Conservation (phyloP, 2,329 filamentous ascomycete species). For the Trichoderma lentiforme region DNA sequence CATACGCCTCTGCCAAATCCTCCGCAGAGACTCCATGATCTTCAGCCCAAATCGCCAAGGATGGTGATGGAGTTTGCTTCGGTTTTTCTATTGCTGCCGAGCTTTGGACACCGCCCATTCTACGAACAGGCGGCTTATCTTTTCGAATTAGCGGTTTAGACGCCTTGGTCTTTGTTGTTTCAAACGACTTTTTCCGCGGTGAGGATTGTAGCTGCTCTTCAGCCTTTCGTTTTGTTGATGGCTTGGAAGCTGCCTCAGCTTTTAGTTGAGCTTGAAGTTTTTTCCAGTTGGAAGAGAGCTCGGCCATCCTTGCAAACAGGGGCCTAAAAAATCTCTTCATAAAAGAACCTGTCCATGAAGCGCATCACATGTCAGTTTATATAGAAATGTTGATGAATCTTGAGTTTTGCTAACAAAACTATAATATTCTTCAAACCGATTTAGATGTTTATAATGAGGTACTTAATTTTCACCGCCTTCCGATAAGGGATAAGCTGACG, state of each 20-base stretch:
- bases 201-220: slow-evolving; percentile 28
- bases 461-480: slow-evolving; percentile 7
- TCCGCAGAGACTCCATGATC: slow-evolving; percentile 60
- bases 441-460: neutral
- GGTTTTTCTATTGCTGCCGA: slow-evolving; percentile 41
- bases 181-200: slow-evolving; percentile 31
- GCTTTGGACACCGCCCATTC: slow-evolving; percentile 58
- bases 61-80: slow-evolving; percentile 46
- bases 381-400: neutral
- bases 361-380: neutral
- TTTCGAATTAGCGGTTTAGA: slow-evolving; percentile 10
- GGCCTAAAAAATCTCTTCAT: neutral
- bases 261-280: slow-evolving; percentile 64
- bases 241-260: slow-evolving; percentile 39
- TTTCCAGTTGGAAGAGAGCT: slow-evolving; percentile 73
- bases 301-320: slow-evolving; percentile 32
- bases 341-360: neutral
- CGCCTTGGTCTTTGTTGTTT: slow-evolving; percentile 13
- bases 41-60: slow-evolving; percentile 57
- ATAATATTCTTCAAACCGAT: neutral
- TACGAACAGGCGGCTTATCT: slow-evolving; percentile 9
- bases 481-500: neutral
- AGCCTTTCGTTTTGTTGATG: slow-evolving; percentile 44
- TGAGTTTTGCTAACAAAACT: neutral
- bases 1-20: slow-evolving; percentile 60